Percentiles rank a stretch among this genome's conserved stretches.
Evolutionary conservation across 441 rosid species (phyloP).

Genomic region (Hura crepitans): DNA sequence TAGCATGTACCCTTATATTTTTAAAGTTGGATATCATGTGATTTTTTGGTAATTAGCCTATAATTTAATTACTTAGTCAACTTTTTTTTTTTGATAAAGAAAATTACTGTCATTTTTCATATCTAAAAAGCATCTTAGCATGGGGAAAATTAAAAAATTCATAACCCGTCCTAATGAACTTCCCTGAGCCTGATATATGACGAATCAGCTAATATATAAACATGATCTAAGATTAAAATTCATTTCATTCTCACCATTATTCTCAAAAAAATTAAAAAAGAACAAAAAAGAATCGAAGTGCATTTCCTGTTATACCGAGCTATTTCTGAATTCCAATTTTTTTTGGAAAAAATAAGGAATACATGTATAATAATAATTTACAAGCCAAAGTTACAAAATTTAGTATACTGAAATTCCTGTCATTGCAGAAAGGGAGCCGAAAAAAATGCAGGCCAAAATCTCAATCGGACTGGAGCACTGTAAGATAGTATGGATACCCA

Average conservation of each 20-base stretch:
- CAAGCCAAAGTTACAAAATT: constrained; percentile 32
- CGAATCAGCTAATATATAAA: neutral
- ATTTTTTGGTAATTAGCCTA: too few relatives aligned
- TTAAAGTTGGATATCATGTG: too few relatives aligned
- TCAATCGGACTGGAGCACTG: constrained; percentile 62
- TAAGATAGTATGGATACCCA: constrained; percentile 69
- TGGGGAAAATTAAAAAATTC: too few relatives aligned
- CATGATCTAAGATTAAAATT: neutral
- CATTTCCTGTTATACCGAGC: constrained; percentile 8
- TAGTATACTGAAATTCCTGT: constrained; percentile 17
- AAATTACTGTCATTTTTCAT: too few relatives aligned
- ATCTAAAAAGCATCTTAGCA: too few relatives aligned
- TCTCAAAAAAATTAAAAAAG: too few relatives aligned
- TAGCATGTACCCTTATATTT: too few relatives aligned
- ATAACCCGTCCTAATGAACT: too few relatives aligned
- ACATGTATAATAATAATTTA: constrained; percentile 32
- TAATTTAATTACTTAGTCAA: too few relatives aligned
- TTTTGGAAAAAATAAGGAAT: constrained; percentile 19
- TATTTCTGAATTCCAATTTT: constrained; percentile 7
- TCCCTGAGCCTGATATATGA: too few relatives aligned
- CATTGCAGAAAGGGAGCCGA: constrained; percentile 1
- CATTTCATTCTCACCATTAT: constrained; percentile 16
- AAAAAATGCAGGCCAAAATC: constrained; percentile 9
- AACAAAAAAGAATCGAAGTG: constrained; percentile 17
- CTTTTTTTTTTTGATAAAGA: too few relatives aligned